Evolutionary conservation across 352 stramenopile genomes (phyloP).

Genomic region (Phytophthora uliginosa): DNA sequence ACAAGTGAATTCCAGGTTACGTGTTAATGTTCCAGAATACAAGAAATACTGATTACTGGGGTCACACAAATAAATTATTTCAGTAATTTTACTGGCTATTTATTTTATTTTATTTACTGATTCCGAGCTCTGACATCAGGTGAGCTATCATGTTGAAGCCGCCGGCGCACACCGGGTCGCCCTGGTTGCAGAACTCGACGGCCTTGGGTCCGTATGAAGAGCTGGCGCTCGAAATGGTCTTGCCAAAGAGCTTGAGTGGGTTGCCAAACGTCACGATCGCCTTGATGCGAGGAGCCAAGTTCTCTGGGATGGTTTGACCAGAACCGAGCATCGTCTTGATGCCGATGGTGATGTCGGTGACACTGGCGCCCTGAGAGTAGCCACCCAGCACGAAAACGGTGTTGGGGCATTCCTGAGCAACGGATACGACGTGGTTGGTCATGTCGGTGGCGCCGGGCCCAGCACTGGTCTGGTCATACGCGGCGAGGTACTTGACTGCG

Average conservation of each 20-base stretch:
- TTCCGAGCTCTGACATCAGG: no score
- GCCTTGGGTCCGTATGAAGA: conserved; percentile 36
- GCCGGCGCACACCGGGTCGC: conserved; percentile 38
- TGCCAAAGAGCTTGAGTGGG: conserved; percentile 34
- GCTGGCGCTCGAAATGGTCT: conserved; percentile 36
- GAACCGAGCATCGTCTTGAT: conserved; percentile 33
- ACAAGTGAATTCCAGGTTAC: no score
- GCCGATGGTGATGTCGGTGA: conserved; percentile 45
- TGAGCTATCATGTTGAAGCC: conserved; percentile 42
- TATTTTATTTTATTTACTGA: no score
- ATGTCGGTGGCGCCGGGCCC: conserved; percentile 42
- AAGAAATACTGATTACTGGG: no score
- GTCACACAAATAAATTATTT: no score
- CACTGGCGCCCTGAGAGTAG: conserved; percentile 46
- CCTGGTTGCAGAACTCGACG: conserved; percentile 42
- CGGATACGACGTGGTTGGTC: conserved; percentile 39
- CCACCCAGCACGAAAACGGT: conserved; percentile 40
- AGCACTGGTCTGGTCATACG: conserved; percentile 35
- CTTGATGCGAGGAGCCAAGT: conserved; percentile 21
- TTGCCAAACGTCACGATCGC: conserved; percentile 51
- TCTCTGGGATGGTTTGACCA: conserved; percentile 35
- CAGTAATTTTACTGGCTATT: no score
- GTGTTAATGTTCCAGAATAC: no score
- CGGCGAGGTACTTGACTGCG: conserved; percentile 39
- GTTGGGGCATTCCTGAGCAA: conserved; percentile 36